These are phyloP conservation scores for Whalleya microplaca DNA, from an alignment of 2,329 filamentous ascomycete species.

Conservation along the genomic window DNA sequence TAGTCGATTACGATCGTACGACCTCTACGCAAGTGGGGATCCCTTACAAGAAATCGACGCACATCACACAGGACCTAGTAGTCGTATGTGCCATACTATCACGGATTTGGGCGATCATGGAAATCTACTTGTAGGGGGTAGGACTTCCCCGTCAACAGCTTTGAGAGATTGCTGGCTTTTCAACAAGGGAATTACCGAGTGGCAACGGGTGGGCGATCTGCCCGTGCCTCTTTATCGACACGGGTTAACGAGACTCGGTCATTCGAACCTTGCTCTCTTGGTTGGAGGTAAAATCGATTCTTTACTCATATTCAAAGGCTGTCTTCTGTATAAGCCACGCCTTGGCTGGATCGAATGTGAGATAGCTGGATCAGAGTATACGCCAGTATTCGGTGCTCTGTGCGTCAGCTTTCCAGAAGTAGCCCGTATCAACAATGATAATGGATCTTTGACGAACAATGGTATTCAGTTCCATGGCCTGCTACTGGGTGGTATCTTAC, in stretches of 20 bases:
- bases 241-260: constrained; percentile 57
- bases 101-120: constrained; percentile 64
- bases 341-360: constrained; percentile 53
- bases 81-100: constrained; percentile 75
- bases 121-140: constrained; percentile 73
- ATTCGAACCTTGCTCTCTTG: constrained; percentile 58
- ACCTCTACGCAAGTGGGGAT: constrained; percentile 47
- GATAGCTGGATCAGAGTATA: constrained; percentile 38
- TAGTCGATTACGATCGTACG: constrained; percentile 52
- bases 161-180: constrained; percentile 78
- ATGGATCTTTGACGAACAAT: constrained; percentile 18
- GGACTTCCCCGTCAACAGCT: constrained; percentile 72
- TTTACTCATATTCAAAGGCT: constrained; percentile 52
- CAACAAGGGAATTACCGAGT: constrained; percentile 54
- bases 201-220: constrained; percentile 69
- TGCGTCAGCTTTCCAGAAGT: constrained; percentile 39
- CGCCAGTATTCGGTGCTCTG: constrained; percentile 49
- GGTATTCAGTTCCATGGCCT: constrained; percentile 57
- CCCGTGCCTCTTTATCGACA: constrained; percentile 77
- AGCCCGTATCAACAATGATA: constrained; percentile 19
- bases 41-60: constrained; percentile 34
- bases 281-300: constrained; percentile 63
- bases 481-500: constrained; percentile 71
- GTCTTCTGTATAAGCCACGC: constrained; percentile 55
- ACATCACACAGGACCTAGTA: constrained; percentile 41